Evolutionary conservation across 1,139 yeast genomes (phyloP).

Genomic region (Debaryomycetaceae sp.): DNA sequence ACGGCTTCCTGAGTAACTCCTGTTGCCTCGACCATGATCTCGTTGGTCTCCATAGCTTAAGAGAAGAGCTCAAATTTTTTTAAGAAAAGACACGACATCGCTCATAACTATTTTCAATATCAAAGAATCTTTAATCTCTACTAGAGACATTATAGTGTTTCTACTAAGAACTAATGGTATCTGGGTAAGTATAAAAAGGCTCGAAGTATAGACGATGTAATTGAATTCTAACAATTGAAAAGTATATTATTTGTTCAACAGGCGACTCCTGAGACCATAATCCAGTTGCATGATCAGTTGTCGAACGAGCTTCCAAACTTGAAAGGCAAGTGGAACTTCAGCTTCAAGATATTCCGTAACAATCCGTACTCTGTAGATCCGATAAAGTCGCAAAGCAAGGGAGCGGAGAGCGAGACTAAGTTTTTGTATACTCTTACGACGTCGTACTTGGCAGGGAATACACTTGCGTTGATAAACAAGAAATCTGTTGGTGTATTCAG

Average conservation of each 20-base stretch:
- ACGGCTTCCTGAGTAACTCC: constrained; percentile 46
- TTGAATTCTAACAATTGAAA: constrained; percentile 21
- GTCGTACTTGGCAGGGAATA: constrained; percentile 49
- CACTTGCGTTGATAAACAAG: constrained; percentile 53
- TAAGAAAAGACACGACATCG: neutral
- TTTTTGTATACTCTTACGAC: constrained; percentile 57
- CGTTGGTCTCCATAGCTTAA: neutral
- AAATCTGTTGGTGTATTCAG: constrained; percentile 45
- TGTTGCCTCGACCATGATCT: neutral
- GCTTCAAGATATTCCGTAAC: constrained; percentile 61
- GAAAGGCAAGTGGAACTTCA: constrained; percentile 63
- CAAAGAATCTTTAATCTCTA: neutral
- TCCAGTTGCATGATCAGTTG: constrained; percentile 63
- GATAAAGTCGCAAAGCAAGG: constrained; percentile 25
- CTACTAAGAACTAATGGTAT: constrained; percentile 9
- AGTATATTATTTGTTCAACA: constrained; percentile 52
- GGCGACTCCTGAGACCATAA: constrained; percentile 63
- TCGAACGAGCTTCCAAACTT: constrained; percentile 60
- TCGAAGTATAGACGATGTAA: constrained; percentile 1
- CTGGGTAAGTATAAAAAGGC: constrained; percentile 12
- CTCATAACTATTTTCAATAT: neutral
- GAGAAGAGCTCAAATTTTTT: neutral
- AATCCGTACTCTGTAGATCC: constrained; percentile 51
- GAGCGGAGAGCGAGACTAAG: constrained; percentile 37
- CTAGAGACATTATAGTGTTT: neutral